A percentile compares a stretch with the other conserved stretches of the same genome.
Evolutionary conservation across 2,329 filamentous ascomycete genomes (phyloP).

Genomic region (Trichoderma sp.): DNA sequence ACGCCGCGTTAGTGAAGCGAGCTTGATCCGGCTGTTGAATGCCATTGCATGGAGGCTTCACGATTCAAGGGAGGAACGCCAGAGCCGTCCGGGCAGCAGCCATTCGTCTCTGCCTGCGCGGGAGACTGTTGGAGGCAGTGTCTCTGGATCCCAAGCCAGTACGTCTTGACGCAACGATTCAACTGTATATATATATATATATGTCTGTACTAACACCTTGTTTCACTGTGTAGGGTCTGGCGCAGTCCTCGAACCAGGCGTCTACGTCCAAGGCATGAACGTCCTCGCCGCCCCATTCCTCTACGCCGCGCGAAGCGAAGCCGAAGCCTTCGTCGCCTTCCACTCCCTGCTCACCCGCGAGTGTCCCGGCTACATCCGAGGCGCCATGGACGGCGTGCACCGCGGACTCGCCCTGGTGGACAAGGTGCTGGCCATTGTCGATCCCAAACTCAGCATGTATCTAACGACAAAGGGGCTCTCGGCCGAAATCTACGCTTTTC

Average conservation of each 20-base stretch:
- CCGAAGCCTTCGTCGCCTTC: slow-evolving; percentile 91
- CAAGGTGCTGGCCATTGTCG: slow-evolving; percentile 85
- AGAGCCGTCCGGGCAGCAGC: slow-evolving; percentile 40
- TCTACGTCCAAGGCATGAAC: slow-evolving; percentile 99
- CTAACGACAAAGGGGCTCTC: slow-evolving; percentile 83
- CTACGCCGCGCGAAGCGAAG: slow-evolving; percentile 90
- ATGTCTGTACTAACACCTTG: slow-evolving; percentile 26
- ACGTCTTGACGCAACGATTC: slow-evolving; percentile 24
- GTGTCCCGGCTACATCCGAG: slow-evolving; percentile 89
- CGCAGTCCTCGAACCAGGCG: slow-evolving; percentile 64
- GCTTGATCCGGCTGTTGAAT: slow-evolving; percentile 88
- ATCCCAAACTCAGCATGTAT: slow-evolving; percentile 81
- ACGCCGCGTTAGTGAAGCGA: slow-evolving; percentile 90
- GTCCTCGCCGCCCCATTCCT: slow-evolving; percentile 93
- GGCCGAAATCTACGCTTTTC: slow-evolving; percentile 94
- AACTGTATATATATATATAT: not conserved
- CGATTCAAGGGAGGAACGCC: slow-evolving; percentile 62
- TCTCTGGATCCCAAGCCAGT: slow-evolving; percentile 41
- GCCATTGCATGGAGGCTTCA: slow-evolving; percentile 92
- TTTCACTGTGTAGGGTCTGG: slow-evolving; percentile 56
- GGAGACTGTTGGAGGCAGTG: slow-evolving; percentile 34
- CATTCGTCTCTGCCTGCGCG: slow-evolving; percentile 35
- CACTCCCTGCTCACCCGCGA: slow-evolving; percentile 83
- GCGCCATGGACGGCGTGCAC: slow-evolving; percentile 96
- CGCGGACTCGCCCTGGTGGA: slow-evolving; percentile 88